Percentiles rank a stretch among this genome's conserved stretches.
These are phyloP conservation scores for Heritiera fomes DNA, from an alignment of 345 rosid genomes.

Conservation along the genomic window DNA sequence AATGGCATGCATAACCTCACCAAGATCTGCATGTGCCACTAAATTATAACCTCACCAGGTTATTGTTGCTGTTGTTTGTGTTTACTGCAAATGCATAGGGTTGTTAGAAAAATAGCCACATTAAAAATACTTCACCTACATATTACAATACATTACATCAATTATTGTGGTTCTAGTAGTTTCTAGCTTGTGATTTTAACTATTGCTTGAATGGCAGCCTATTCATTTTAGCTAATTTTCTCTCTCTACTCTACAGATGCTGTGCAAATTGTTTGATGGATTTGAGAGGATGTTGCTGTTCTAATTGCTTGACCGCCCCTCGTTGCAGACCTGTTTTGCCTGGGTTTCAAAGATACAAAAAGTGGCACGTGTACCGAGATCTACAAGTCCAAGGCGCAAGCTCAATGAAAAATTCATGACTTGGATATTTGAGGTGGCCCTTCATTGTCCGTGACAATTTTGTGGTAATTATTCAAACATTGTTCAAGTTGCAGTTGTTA, in stretches of 20 bases:
- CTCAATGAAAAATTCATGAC: conserved; percentile 4
- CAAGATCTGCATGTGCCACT: background rate
- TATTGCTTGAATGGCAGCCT: too few relatives aligned
- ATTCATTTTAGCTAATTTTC: too few relatives aligned
- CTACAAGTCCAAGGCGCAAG: conserved; percentile 27
- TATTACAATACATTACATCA: background rate
- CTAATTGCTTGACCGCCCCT: conserved; percentile 61
- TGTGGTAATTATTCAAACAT: background rate
- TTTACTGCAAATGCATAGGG: background rate
- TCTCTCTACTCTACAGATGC: conserved; percentile 49
- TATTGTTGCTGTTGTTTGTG: background rate
- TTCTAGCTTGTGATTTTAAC: too few relatives aligned
- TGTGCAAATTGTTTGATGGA: conserved; percentile 54
- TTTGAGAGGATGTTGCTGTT: conserved; percentile 78
- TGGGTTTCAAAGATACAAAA: conserved; percentile 73
- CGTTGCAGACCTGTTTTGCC: conserved; percentile 82
- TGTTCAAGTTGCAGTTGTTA: background rate
- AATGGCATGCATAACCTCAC: background rate
- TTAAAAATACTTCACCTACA: background rate
- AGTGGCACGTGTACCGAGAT: conserved; percentile 79
- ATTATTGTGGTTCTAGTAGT: too few relatives aligned
- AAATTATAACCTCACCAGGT: conserved; percentile 1
- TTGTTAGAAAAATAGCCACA: background rate
- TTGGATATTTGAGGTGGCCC: background rate
- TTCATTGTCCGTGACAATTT: background rate